These are phyloP conservation scores for Mucor irregularis DNA, from an alignment of 371 early-diverging fungal genomes.

Conservation along the genomic window DNA sequence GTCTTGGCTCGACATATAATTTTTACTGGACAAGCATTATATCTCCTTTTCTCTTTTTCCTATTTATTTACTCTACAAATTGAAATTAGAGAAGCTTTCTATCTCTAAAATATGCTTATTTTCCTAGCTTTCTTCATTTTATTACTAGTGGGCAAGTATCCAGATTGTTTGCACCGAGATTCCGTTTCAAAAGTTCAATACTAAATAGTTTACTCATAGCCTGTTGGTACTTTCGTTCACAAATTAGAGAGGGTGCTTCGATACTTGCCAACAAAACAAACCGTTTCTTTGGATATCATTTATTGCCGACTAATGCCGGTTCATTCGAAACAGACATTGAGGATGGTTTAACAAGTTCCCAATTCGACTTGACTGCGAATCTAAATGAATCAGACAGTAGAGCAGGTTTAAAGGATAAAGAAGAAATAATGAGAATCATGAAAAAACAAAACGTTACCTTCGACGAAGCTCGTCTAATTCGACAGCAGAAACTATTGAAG, in stretches of 20 bases:
- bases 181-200: neutral
- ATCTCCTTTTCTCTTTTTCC: neutral
- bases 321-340: slow-evolving; percentile 66
- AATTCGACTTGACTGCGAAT: slow-evolving; percentile 73
- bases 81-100: neutral
- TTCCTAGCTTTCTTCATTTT: slow-evolving; percentile 13
- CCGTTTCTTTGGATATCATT: slow-evolving; percentile 46
- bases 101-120: slow-evolving; percentile 10
- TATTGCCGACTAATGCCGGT: slow-evolving; percentile 44
- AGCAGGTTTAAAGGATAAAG: slow-evolving; percentile 75
- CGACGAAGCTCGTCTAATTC: slow-evolving; percentile 81
- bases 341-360: slow-evolving; percentile 70
- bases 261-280: slow-evolving; percentile 42
- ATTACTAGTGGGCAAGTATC: slow-evolving; percentile 10
- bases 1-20: too few species aligned
- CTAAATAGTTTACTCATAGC: slow-evolving; percentile 12
- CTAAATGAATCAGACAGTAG: slow-evolving; percentile 65
- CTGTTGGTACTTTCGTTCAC: slow-evolving; percentile 34
- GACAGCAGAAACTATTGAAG: slow-evolving; percentile 69
- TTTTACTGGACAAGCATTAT: too few species aligned
- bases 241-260: slow-evolving; percentile 24
- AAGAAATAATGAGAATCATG: slow-evolving; percentile 76
- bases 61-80: neutral
- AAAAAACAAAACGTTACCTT: slow-evolving; percentile 69
- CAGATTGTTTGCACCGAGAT: neutral